Evolutionary conservation across 2,329 filamentous ascomycete genomes (phyloP).

Genomic region (Colletotrichum lini): DNA sequence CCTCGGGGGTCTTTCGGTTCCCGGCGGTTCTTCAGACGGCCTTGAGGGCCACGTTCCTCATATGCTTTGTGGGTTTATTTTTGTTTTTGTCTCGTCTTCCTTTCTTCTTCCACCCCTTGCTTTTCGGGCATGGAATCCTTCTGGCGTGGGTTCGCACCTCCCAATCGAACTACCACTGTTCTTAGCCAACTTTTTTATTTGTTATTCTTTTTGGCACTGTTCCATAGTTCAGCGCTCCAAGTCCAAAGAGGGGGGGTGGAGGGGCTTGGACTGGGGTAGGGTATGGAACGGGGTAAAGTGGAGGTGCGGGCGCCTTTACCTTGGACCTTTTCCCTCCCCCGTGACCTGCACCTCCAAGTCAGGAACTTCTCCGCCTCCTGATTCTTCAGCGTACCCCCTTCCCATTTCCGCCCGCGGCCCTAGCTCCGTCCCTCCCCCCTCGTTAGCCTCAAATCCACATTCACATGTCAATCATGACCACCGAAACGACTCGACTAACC

Average conservation of each 20-base stretch:
- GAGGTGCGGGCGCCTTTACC: neutral
- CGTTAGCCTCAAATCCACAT: slow-evolving; percentile 41
- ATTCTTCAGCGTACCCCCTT: slow-evolving; percentile 20
- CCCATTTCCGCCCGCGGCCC: slow-evolving; percentile 20
- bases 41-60: slow-evolving; percentile 62
- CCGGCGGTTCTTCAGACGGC: slow-evolving; percentile 42
- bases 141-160: slow-evolving; percentile 11
- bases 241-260: slow-evolving; percentile 4
- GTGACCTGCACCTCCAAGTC: slow-evolving; percentile 39
- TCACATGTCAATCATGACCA: slow-evolving; percentile 45
- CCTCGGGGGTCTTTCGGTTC: slow-evolving; percentile 35
- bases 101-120: neutral
- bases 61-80: slow-evolving; percentile 60
- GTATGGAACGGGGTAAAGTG: slow-evolving; percentile 35
- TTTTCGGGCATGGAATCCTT: neutral
- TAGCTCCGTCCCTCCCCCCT: slow-evolving; percentile 30
- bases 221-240: slow-evolving; percentile 27
- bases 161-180: neutral
- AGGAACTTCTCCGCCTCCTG: slow-evolving; percentile 32
- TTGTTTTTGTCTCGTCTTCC: slow-evolving; percentile 38
- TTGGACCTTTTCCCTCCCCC: slow-evolving; percentile 31
- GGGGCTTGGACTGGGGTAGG: slow-evolving; percentile 36
- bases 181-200: slow-evolving; percentile 26
- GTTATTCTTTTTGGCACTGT: slow-evolving; percentile 21
- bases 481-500: slow-evolving; percentile 49